Percentiles rank a stretch among this genome's conserved stretches.
Evolutionary conservation across 1,139 yeast genomes (phyloP).

Genomic region (Sugiyamaella japonica): DNA sequence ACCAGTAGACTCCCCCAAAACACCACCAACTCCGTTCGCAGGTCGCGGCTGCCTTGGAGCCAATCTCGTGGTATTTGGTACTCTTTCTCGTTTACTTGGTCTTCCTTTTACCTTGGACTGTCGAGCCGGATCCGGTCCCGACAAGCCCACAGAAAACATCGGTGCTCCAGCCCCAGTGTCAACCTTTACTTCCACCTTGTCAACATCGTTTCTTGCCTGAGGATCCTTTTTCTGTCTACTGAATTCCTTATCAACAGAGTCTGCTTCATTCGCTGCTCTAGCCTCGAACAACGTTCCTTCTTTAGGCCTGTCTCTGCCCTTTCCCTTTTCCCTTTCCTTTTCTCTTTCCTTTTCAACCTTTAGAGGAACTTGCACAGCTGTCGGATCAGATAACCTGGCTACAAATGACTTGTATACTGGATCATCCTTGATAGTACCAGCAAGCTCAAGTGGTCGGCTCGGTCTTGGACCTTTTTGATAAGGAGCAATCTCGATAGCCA

Average conservation of each 20-base stretch:
- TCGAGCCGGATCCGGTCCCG: too few species aligned
- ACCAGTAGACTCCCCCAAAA: too few species aligned
- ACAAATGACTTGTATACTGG: constrained; percentile 26
- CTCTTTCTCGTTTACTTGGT: neutral
- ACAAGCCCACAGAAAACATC: too few species aligned
- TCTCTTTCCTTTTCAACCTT: neutral
- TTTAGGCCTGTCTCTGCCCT: neutral
- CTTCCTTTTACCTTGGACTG: neutral
- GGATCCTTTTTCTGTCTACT: too few species aligned
- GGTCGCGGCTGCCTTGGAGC: too few species aligned
- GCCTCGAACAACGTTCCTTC: neutral
- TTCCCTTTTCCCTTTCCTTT: constrained; percentile 1
- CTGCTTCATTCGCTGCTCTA: too few species aligned
- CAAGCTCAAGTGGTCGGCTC: constrained; percentile 23
- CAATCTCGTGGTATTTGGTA: too few species aligned
- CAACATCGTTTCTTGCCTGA: too few species aligned
- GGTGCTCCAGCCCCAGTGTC: too few species aligned
- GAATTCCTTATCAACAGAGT: too few species aligned
- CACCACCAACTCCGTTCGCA: too few species aligned
- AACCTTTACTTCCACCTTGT: too few species aligned
- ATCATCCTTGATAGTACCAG: constrained; percentile 28
- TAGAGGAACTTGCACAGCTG: constrained; percentile 9
- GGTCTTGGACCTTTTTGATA: constrained; percentile 25
- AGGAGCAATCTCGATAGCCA: constrained; percentile 33
- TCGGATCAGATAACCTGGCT: constrained; percentile 21